Percentiles rank a stretch among this genome's conserved stretches.
Conservation (phyloP, 2,329 filamentous ascomycete species). For the Tolypocladium cylindrosporum region DNA sequence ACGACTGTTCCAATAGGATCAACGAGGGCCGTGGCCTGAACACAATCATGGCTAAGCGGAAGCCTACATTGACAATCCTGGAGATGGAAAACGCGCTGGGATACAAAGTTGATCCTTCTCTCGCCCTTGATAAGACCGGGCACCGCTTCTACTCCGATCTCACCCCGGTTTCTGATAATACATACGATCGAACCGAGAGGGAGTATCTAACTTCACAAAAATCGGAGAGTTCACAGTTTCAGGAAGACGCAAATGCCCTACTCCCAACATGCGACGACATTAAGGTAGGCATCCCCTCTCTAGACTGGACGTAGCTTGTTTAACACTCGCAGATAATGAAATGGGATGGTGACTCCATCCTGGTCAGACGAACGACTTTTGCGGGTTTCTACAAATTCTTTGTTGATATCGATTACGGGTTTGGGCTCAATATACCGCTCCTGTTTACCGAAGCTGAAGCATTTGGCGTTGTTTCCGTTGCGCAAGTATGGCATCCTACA, state of each 20-base stretch:
- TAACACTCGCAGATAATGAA: not conserved
- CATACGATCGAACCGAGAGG: constrained; percentile 1
- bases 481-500: not conserved
- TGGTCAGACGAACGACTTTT: not conserved
- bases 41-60: constrained; percentile 1
- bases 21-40: not conserved
- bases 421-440: not conserved
- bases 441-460: constrained; percentile 1
- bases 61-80: not conserved
- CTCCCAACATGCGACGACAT: too few relatives aligned
- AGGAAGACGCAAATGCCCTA: not conserved
- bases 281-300: too few relatives aligned
- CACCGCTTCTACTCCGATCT: constrained; percentile 1
- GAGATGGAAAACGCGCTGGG: constrained; percentile 1
- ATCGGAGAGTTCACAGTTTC: not conserved
- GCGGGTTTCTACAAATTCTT: constrained; percentile 1
- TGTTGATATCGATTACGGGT: not conserved
- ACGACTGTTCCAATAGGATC: not conserved
- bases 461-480: not conserved
- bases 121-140: not conserved
- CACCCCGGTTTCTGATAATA: not conserved
- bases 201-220: not conserved
- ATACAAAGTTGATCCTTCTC: not conserved
- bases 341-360: not conserved
- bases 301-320: too few relatives aligned